Conservation (phyloP, 2,329 filamentous ascomycete species). For the Chrysoporthe cubensis region DNA sequence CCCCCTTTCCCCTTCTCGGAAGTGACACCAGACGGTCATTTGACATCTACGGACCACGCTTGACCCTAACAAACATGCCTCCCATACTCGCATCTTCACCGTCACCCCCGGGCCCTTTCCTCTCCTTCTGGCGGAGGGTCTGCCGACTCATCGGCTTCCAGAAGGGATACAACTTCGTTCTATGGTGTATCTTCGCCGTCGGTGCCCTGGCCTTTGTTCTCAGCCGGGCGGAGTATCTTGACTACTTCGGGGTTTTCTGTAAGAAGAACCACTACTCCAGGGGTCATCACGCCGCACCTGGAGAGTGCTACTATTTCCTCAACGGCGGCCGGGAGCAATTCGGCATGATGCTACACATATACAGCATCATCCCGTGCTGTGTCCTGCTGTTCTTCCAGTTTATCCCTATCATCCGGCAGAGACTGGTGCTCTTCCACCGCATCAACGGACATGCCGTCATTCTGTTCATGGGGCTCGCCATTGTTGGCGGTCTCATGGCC, state of each 20-base stretch:
- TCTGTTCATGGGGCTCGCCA: slow-evolving; percentile 49
- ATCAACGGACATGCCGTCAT: slow-evolving; percentile 62
- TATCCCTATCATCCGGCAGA: slow-evolving; percentile 51
- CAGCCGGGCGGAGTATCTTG: slow-evolving; percentile 52
- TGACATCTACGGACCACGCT: neutral
- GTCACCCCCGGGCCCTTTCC: neutral
- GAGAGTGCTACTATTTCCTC: slow-evolving; percentile 28
- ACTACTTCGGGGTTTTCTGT: slow-evolving; percentile 47
- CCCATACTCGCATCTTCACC: neutral
- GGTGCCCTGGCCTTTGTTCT: slow-evolving; percentile 53
- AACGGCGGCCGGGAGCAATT: slow-evolving; percentile 34
- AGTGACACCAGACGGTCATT: slow-evolving; percentile 17
- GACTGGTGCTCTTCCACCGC: slow-evolving; percentile 57
- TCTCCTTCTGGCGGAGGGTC: slow-evolving; percentile 36
- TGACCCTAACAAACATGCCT: slow-evolving; percentile 3
- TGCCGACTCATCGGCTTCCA: slow-evolving; percentile 57
- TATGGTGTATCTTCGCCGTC: slow-evolving; percentile 55
- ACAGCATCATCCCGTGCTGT: slow-evolving; percentile 48
- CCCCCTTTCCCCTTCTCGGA: neutral
- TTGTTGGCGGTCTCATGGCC: slow-evolving; percentile 58
- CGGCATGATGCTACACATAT: slow-evolving; percentile 53
- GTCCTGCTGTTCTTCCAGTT: slow-evolving; percentile 54
- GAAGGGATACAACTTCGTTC: slow-evolving; percentile 59
- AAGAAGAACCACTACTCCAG: slow-evolving; percentile 29
- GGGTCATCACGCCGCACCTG: slow-evolving; percentile 26